A percentile compares a stretch with the other conserved stretches of the same genome.
Conservation (phyloP, 345 rosid species). For the Eucalyptus sideroxylon region DNA sequence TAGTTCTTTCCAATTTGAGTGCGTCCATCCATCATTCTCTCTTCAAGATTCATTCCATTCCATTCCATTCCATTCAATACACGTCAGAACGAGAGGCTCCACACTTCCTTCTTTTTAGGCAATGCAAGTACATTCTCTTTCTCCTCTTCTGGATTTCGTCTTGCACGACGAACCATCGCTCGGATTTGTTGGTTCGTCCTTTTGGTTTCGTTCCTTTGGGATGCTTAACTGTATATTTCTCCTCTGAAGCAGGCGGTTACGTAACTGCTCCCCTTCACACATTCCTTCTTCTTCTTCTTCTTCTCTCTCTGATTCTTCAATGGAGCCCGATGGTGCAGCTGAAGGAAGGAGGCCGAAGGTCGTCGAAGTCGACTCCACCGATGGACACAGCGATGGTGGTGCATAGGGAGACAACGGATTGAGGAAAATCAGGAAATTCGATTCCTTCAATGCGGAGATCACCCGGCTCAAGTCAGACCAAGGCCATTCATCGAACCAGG, state of each 20-base stretch:
- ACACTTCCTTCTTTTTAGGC: neutral
- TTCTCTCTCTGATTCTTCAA: neutral
- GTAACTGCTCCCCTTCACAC: neutral
- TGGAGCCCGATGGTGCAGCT: neutral
- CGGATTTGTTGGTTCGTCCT: neutral
- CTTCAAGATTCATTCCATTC: too few relatives aligned
- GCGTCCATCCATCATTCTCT: neutral
- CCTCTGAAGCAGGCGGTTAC: neutral
- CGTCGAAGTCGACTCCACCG: neutral
- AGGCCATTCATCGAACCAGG: neutral
- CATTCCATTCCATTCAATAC: neutral
- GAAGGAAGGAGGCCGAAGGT: neutral
- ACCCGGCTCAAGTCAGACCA: neutral
- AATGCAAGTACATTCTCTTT: neutral
- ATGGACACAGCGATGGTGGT: neutral
- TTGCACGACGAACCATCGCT: neutral
- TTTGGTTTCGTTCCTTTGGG: neutral
- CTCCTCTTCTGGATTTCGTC: neutral
- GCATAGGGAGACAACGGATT: neutral
- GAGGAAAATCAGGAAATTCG: neutral
- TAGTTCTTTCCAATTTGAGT: neutral
- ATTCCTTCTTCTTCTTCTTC: neutral
- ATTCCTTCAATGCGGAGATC: neutral
- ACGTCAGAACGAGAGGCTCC: neutral
- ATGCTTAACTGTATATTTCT: neutral